Evolutionary conservation across 371 early-diverging fungal genomes (phyloP).

Genomic region (Mucor racemosus): DNA sequence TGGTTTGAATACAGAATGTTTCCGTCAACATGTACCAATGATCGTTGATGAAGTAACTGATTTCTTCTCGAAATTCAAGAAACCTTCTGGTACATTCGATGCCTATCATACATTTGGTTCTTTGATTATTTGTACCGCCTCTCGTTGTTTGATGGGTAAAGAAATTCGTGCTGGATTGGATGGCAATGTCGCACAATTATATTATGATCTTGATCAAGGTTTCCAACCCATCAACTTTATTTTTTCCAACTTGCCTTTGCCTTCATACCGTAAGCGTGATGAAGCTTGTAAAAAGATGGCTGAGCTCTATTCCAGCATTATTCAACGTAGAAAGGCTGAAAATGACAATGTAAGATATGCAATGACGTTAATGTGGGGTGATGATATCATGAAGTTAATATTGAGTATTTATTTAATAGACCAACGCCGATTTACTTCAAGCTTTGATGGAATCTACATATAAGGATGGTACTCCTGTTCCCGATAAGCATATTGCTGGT

Average conservation of each 20-base stretch:
- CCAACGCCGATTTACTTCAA: conserved; percentile 77
- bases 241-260: conserved; percentile 54
- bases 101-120: conserved; percentile 85
- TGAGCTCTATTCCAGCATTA: conserved; percentile 78
- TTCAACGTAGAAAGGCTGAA: conserved; percentile 74
- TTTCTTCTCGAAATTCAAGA: conserved; percentile 64
- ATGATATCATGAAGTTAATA: too few relatives aligned
- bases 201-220: conserved; percentile 94
- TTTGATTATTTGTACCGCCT: conserved; percentile 94
- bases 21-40: conserved; percentile 88
- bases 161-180: conserved; percentile 89
- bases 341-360: conserved; percentile 40
- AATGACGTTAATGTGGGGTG: too few relatives aligned
- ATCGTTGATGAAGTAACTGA: conserved; percentile 81
- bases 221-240: conserved; percentile 95
- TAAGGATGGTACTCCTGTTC: conserved; percentile 81
- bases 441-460: conserved; percentile 85
- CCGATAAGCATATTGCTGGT: conserved; percentile 87
- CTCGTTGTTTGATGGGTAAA: conserved; percentile 91
- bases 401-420: conserved; percentile 11
- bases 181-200: conserved; percentile 77
- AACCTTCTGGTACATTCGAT: conserved; percentile 58
- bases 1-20: conserved; percentile 84
- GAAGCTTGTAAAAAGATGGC: conserved; percentile 85
- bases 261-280: conserved; percentile 78